phyloP scores from a whole-genome alignment of 192 early-diverging fungal genomes.

The Podila epicladia region DNA sequence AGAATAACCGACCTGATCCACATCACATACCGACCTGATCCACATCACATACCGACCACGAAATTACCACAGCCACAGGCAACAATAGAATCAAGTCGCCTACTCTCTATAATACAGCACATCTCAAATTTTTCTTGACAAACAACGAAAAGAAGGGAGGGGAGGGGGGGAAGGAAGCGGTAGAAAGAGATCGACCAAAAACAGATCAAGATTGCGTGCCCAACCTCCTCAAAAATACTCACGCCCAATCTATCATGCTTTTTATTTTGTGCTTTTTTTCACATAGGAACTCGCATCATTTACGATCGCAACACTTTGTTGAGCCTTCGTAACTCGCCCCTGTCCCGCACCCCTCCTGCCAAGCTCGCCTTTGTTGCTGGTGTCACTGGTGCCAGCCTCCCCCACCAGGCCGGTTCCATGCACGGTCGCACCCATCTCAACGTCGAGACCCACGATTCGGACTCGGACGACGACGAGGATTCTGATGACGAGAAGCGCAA shows the following conservation, averaged over 20 bases:
- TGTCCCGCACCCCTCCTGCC: constrained; percentile 67
- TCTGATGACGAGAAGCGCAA: constrained; percentile 57
- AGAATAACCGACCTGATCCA: too few species aligned
- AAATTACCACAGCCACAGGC: too few species aligned
- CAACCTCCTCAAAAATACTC: background rate
- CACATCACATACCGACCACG: too few species aligned
- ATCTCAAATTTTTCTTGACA: too few species aligned
- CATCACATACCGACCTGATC: too few species aligned
- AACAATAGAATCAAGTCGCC: too few species aligned
- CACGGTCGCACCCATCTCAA: constrained; percentile 44
- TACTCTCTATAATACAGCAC: too few species aligned
- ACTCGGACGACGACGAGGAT: constrained; percentile 30
- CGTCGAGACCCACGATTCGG: constrained; percentile 50
- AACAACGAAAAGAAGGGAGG: too few species aligned
- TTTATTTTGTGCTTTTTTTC: background rate
- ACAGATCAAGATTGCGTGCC: too few species aligned
- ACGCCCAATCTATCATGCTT: background rate
- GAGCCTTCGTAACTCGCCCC: constrained; percentile 67
- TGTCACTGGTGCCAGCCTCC: constrained; percentile 58
- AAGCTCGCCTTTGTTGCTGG: constrained; percentile 69
- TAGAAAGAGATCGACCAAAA: too few species aligned
- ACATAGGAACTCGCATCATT: constrained; percentile 68
- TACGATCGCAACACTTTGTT: constrained; percentile 71
- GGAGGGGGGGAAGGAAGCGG: too few species aligned
- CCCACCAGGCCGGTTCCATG: constrained; percentile 38